These are phyloP conservation scores for Clitopilus hobsonii DNA, from an alignment of 768 basidiomycete genomes.

Conservation along the genomic window DNA sequence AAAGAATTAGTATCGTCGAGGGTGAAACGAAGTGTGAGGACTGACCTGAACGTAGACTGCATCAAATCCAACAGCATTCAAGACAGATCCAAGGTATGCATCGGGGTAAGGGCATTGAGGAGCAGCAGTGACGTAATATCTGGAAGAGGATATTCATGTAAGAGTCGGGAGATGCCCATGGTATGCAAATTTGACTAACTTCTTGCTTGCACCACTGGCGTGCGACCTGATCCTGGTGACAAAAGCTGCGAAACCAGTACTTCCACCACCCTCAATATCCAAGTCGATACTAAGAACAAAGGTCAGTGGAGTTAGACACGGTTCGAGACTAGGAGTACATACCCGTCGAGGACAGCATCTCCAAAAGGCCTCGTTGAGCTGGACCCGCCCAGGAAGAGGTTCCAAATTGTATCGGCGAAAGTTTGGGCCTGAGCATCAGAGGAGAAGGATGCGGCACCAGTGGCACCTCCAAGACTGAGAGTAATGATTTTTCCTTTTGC, in stretches of 20 bases:
- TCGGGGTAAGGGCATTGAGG: constrained; percentile 63
- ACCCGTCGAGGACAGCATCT: constrained; percentile 61
- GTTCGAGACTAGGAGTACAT: constrained; percentile 1
- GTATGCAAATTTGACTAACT: constrained; percentile 22
- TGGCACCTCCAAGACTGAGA: constrained; percentile 48
- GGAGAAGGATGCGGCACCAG: constrained; percentile 45
- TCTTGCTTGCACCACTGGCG: constrained; percentile 42
- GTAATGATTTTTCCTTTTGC: constrained; percentile 47
- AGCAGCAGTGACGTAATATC: constrained; percentile 53
- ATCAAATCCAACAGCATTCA: constrained; percentile 59
- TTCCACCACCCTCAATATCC: constrained; percentile 58
- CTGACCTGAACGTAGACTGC: constrained; percentile 65
- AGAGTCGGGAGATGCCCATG: background rate
- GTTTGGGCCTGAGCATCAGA: constrained; percentile 44
- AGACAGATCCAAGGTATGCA: constrained; percentile 43
- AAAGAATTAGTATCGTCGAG: background rate
- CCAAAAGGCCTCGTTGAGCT: constrained; percentile 60
- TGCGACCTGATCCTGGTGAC: constrained; percentile 40
- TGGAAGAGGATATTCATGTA: constrained; percentile 14
- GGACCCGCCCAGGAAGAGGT: constrained; percentile 61
- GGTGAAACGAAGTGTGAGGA: too few relatives aligned
- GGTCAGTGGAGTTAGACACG: background rate
- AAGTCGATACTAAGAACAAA: constrained; percentile 47
- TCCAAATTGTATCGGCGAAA: constrained; percentile 61
- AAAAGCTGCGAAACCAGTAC: constrained; percentile 42